A percentile compares a stretch with the other conserved stretches of the same genome.
These are phyloP conservation scores for Eucalyptus camaldulensis DNA, from an alignment of 345 rosid genomes.

Conservation along the genomic window DNA sequence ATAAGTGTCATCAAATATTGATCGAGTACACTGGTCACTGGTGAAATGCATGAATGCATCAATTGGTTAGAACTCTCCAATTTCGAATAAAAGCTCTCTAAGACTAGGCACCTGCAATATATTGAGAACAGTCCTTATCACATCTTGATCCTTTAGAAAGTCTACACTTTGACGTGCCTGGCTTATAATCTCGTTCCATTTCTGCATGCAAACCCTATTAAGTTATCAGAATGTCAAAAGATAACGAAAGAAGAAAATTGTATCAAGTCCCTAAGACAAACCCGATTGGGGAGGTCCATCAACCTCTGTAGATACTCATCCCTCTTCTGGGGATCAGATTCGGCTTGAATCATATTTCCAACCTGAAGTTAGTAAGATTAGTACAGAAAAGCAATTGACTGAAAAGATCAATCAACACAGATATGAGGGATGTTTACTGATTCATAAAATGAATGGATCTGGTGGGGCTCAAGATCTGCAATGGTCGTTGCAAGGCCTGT, in stretches of 20 bases:
- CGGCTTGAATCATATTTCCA: slow-evolving; percentile 97
- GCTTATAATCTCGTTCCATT: slow-evolving; percentile 92
- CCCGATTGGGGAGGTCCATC: slow-evolving; percentile 97
- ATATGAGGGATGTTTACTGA: slow-evolving; percentile 32
- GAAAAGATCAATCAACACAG: background rate
- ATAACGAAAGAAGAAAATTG: background rate
- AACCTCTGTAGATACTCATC: slow-evolving; percentile 92
- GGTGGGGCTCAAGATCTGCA: slow-evolving; percentile 97
- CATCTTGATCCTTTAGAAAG: slow-evolving; percentile 79
- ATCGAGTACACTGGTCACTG: background rate
- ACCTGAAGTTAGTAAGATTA: slow-evolving; percentile 31
- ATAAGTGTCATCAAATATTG: background rate
- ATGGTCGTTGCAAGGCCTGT: slow-evolving; percentile 90
- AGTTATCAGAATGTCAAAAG: background rate
- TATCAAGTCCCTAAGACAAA: background rate
- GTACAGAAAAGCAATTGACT: background rate
- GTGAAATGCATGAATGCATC: background rate
- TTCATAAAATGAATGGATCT: slow-evolving; percentile 96
- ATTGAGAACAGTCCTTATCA: slow-evolving; percentile 85
- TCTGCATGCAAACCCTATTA: slow-evolving; percentile 35
- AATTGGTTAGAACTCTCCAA: background rate
- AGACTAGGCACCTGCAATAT: slow-evolving; percentile 63
- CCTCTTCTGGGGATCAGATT: slow-evolving; percentile 89
- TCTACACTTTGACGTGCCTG: slow-evolving; percentile 97
- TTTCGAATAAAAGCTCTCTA: background rate